Conservation (phyloP, 2,329 filamentous ascomycete genomes). For the Macrophomina phaseolina region DNA sequence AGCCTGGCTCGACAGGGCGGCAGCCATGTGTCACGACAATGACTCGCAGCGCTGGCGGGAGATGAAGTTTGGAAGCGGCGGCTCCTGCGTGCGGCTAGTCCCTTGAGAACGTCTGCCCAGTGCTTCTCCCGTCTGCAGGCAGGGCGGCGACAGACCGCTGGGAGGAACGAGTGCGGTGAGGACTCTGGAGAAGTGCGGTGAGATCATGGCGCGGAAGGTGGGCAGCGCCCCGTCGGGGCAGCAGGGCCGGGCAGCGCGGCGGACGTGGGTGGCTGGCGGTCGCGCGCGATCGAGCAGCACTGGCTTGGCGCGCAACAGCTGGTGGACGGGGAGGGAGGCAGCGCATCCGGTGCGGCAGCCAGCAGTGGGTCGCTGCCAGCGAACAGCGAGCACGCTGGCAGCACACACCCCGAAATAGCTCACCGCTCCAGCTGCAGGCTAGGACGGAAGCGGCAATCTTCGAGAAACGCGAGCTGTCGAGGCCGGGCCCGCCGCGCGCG, state of each 20-base stretch:
- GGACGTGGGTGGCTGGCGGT: conserved; percentile 16
- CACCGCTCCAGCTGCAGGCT: conserved; percentile 15
- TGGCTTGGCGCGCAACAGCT: conserved; percentile 4
- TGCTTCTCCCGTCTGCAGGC: conserved; percentile 9
- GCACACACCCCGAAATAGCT: conserved; percentile 11
- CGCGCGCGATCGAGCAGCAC: neutral
- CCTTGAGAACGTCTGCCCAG: conserved; percentile 22
- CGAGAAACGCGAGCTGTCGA: conserved; percentile 43
- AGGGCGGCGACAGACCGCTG: conserved; percentile 16
- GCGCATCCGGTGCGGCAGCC: conserved; percentile 20
- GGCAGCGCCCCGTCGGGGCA: conserved; percentile 9
- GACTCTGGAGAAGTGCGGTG: conserved; percentile 23
- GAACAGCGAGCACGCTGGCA: conserved; percentile 5
- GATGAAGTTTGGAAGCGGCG: conserved; percentile 11
- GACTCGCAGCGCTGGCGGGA: conserved; percentile 19
- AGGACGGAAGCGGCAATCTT: conserved; percentile 43
- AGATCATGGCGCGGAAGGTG: conserved; percentile 25
- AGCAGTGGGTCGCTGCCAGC: conserved; percentile 21
- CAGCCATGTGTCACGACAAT: conserved; percentile 18
- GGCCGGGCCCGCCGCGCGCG: conserved; percentile 35
- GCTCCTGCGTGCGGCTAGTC: conserved; percentile 5
- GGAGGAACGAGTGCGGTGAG: conserved; percentile 22
- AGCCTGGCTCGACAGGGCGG: conserved; percentile 8
- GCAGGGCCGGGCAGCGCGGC: conserved; percentile 15
- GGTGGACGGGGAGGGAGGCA: conserved; percentile 18